Conservation (phyloP, 2,329 filamentous ascomycete species). For the Fusarium circinatum region DNA sequence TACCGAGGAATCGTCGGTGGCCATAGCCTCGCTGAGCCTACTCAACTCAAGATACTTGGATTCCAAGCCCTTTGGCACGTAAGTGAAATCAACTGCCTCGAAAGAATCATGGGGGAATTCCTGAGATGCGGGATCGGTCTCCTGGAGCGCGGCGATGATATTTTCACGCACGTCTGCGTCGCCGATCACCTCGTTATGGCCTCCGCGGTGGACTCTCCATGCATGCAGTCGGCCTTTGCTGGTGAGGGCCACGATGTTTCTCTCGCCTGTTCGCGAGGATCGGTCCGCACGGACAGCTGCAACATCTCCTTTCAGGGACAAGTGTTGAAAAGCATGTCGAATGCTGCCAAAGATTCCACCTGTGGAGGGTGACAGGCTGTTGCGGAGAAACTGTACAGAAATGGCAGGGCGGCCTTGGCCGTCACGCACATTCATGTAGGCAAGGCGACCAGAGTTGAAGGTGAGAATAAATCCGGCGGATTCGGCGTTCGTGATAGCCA, state of each 20-base stretch:
- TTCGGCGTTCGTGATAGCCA: conserved; percentile 84
- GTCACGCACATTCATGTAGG: conserved; percentile 87
- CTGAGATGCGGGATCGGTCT: conserved; percentile 60
- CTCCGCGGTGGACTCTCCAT: conserved; percentile 91
- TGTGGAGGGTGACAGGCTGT: conserved; percentile 63
- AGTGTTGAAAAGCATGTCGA: conserved; percentile 77
- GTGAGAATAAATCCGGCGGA: conserved; percentile 85
- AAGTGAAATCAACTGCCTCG: conserved; percentile 82
- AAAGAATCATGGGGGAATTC: conserved; percentile 68
- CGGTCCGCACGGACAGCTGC: conserved; percentile 81
- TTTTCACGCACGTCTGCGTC: conserved; percentile 76
- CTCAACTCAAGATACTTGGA: conserved; percentile 61
- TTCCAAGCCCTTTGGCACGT: conserved; percentile 66
- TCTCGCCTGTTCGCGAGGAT: conserved; percentile 79
- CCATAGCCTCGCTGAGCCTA: conserved; percentile 61
- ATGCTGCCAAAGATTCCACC: conserved; percentile 84
- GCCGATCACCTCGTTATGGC: conserved; percentile 78
- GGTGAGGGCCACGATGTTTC: conserved; percentile 84
- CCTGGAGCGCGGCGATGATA: conserved; percentile 70
- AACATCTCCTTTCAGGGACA: conserved; percentile 79
- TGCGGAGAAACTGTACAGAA: conserved; percentile 79
- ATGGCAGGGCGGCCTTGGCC: conserved; percentile 86
- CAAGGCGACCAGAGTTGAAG: conserved; percentile 86
- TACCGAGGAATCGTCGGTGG: conserved; percentile 60
- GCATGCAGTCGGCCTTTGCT: conserved; percentile 80